A percentile compares a stretch with the other conserved stretches of the same genome.
phyloP scores from a whole-genome alignment of 805 yeast genomes.

The Teunomyces gatunensis region DNA sequence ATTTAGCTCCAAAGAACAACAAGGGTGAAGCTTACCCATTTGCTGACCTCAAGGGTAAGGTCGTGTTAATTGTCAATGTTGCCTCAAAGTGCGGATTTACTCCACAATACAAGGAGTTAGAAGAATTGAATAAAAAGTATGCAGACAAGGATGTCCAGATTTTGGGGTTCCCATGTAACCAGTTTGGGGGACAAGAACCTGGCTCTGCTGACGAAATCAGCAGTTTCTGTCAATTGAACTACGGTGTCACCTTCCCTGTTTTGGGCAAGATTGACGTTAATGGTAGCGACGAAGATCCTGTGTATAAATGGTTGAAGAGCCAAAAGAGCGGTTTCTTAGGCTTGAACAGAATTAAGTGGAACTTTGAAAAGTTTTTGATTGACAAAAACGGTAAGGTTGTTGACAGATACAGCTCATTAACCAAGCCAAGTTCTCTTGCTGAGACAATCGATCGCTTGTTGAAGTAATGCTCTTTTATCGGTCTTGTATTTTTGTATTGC shows the following conservation, averaged over 20 bases:
- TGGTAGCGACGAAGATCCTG: slow-evolving; percentile 77
- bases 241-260: slow-evolving; percentile 89
- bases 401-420: slow-evolving; percentile 65
- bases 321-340: slow-evolving; percentile 49
- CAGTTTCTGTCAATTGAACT: slow-evolving; percentile 71
- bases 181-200: slow-evolving; percentile 43
- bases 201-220: slow-evolving; percentile 57
- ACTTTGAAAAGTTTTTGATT: slow-evolving; percentile 44
- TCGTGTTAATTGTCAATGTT: slow-evolving; percentile 78
- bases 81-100: slow-evolving; percentile 82
- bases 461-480: slow-evolving; percentile 13
- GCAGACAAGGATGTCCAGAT: slow-evolving; percentile 34
- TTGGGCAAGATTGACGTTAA: slow-evolving; percentile 86
- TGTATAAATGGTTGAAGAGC: slow-evolving; percentile 71
- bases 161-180: slow-evolving; percentile 46
- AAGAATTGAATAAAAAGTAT: slow-evolving; percentile 41
- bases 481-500: neutral
- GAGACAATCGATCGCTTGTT: slow-evolving; percentile 58
- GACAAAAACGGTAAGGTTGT: slow-evolving; percentile 42
- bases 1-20: slow-evolving; percentile 60
- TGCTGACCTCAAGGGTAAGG: slow-evolving; percentile 67
- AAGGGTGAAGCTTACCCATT: slow-evolving; percentile 60
- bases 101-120: slow-evolving; percentile 52
- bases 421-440: slow-evolving; percentile 29
- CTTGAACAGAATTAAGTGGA: slow-evolving; percentile 43